Base-by-base conservation (phyloP, 2,329 filamentous ascomycete species). In the Talaromyces pinophilus region DNA sequence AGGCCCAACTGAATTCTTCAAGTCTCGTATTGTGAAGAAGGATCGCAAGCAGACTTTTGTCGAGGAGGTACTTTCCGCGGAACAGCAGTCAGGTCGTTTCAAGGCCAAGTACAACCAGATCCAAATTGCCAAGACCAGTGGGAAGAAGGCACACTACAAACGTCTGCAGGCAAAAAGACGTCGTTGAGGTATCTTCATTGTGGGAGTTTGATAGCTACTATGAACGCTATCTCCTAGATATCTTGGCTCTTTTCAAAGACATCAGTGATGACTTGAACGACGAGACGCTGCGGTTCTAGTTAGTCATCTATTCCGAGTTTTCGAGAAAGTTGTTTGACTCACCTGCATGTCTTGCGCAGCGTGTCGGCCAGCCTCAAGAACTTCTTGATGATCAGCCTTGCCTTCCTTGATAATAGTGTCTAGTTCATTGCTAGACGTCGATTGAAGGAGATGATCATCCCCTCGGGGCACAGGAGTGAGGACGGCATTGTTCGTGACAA, bases 121-220 rank as follows among this genome's bases (percentile, higher is more conserved):
- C 60, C 93, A 97, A 76, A 84, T 84, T 61, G 85, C 85, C 68
- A 98, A 96, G 80, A 87, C 86, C 28, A 96, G 92, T 72, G 95
- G 95, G 62, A 96, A 92, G 82, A 97, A 94, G 80, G 88, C 86
- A 0, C 90, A 92, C 73, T 98, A 97, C 83, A 94, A 94, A 76
- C 90, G 89, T 65, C 78, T 97, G 70, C 87, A 91, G 75, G 82
- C 82, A 60, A 85, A 87, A 77, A 81, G 87, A 67, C 76, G 73
- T 54, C 67, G 67, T 38, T 71, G 71, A 68, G 22, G 10, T 19
- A 44, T 42, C 33, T 52, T 52, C 38, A 19, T 64, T 30, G 52
- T 59, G 28, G 46, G 33, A 17, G 50, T 28, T 28, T 59, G 44
- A 38, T 54, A 55, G 54, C 44, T 64, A 52, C 17, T 8, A 22